Conservation (phyloP, 106 monocot genomes). For the Platanthera guangdongensis region DNA sequence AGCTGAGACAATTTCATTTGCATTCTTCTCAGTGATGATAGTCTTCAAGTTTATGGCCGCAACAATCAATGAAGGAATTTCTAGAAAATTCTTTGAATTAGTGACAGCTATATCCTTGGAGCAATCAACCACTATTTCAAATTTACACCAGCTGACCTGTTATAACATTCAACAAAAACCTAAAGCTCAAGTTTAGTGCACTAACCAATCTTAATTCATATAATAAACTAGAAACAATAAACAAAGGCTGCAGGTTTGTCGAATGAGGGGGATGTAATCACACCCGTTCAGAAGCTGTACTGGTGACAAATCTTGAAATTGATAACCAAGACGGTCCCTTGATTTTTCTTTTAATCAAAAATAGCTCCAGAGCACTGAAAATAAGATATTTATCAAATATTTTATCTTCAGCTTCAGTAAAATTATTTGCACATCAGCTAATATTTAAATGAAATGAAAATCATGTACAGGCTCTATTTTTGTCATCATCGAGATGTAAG, state of each 20-base stretch:
- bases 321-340: constrained; percentile 95
- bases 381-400: constrained; percentile 3
- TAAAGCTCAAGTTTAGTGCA: background rate
- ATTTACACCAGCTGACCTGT: constrained; percentile 99
- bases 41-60: constrained; percentile 92
- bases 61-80: constrained; percentile 72
- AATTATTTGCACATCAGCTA: background rate
- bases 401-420: background rate
- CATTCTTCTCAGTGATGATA: constrained; percentile 55
- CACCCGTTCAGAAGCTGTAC: constrained; percentile 53
- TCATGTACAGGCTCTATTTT: background rate
- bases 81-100: constrained; percentile 39
- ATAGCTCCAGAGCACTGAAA: constrained; percentile 88
- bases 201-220: background rate
- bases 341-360: constrained; percentile 86
- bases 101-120: constrained; percentile 65
- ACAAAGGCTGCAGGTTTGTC: background rate
- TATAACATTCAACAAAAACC: background rate
- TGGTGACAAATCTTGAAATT: constrained; percentile 59
- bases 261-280: constrained; percentile 7
- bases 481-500: background rate
- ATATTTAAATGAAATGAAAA: background rate
- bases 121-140: constrained; percentile 72
- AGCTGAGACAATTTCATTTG: constrained; percentile 87
- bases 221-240: constrained; percentile 6